These are phyloP conservation scores for maize (Zea mays) DNA, from an alignment of 176 grass and related monocot species.

Conservation along the genomic window Zm-B73-REFERENCE-NAM-5.0 NC_050096.1:6098501-6099000, in stretches of 20 bases:
- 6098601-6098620: slow-evolving; percentile 98
- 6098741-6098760: not conserved
- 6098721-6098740: slow-evolving; percentile 16
- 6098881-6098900: not conserved
- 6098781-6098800: not conserved
- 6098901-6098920: no score
- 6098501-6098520: slow-evolving; percentile 16
- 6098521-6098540: slow-evolving; percentile 12
- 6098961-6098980: no score
- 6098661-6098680: slow-evolving; percentile 89
- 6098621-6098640: slow-evolving; percentile 99
- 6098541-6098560: slow-evolving; percentile 11
- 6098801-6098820: not conserved
- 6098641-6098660: slow-evolving; percentile 95
- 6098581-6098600: slow-evolving; percentile 97
- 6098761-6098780: not conserved
- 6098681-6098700: slow-evolving; percentile 95
- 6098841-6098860: not conserved
- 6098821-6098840: slow-evolving; percentile 2
- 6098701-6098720: slow-evolving; percentile 32
- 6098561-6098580: slow-evolving; percentile 87
- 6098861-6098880: not conserved
- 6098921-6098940: no score
- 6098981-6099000: no score
- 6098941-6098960: no score